Conservation (phyloP, 1,284 basidiomycete species). For the Heterobasidion annosum region DNA sequence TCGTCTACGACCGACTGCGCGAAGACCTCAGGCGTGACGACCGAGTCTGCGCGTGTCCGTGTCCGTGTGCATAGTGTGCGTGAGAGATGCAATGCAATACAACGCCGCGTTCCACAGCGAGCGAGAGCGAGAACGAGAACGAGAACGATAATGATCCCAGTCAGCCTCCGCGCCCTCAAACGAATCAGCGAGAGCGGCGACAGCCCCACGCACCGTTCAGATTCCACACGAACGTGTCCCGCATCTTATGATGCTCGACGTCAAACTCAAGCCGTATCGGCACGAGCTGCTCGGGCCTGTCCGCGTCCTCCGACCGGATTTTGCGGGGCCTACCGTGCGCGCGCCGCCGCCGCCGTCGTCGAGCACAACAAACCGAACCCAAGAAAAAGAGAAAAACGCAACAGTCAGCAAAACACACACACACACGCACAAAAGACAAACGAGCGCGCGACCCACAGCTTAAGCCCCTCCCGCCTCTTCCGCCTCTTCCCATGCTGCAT, state of each 20-base stretch:
- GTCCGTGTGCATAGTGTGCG: background rate
- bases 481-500: conserved; percentile 28
- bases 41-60: conserved; percentile 49
- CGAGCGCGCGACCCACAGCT: conserved; percentile 40
- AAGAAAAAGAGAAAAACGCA: conserved; percentile 10
- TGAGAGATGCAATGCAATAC: background rate
- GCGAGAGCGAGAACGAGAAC: no score
- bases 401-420: background rate
- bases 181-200: background rate
- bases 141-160: no score
- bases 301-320: conserved; percentile 47
- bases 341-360: background rate
- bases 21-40: conserved; percentile 85
- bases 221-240: conserved; percentile 98
- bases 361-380: conserved; percentile 6
- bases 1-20: conserved; percentile 91
- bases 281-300: conserved; percentile 72
- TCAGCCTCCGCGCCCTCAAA: background rate
- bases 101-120: background rate
- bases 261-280: conserved; percentile 95
- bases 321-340: conserved; percentile 44
- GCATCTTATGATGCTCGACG: conserved; percentile 83
- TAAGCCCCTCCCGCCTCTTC: conserved; percentile 60
- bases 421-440: conserved; percentile 1
- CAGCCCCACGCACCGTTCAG: conserved; percentile 57